Conservation (phyloP, 768 basidiomycete genomes). For the Pleurotus platypus region DNA sequence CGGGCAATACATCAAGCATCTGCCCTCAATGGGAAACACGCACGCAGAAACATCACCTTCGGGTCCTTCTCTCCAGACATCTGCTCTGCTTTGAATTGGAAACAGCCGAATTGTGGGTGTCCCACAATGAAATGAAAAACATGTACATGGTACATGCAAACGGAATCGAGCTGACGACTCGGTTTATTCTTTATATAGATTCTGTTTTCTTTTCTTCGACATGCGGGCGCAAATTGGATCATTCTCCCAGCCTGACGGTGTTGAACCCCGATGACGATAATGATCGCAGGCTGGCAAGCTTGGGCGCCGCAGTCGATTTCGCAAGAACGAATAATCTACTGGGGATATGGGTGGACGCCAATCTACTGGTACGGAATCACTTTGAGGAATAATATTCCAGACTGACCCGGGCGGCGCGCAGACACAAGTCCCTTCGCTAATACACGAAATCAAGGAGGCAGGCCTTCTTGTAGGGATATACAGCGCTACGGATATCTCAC, state of each 20-base stretch:
- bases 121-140: conserved; percentile 1
- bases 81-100: conserved; percentile 94
- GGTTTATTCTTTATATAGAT: conserved; percentile 41
- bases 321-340: conserved; percentile 89
- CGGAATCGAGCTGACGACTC: background rate
- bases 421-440: conserved; percentile 87
- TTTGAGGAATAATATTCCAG: background rate
- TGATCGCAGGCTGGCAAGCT: conserved; percentile 59
- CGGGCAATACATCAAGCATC: conserved; percentile 76
- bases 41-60: conserved; percentile 82
- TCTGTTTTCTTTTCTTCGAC: conserved; percentile 93
- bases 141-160: background rate
- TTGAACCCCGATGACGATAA: conserved; percentile 35
- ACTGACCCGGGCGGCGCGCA: conserved; percentile 22
- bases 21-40: conserved; percentile 42
- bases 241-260: conserved; percentile 34
- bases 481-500: conserved; percentile 50
- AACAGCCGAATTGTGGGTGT: conserved; percentile 92
- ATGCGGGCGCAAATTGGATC: conserved; percentile 62
- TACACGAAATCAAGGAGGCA: conserved; percentile 83
- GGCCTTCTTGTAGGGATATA: conserved; percentile 86
- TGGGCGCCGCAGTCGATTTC: conserved; percentile 91
- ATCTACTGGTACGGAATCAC: conserved; percentile 65
- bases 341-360: conserved; percentile 86
- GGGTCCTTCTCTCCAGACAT: conserved; percentile 89